phyloP scores from a whole-genome alignment of 164 flowering plant genomes.

The Protea cynaroides region DNA sequence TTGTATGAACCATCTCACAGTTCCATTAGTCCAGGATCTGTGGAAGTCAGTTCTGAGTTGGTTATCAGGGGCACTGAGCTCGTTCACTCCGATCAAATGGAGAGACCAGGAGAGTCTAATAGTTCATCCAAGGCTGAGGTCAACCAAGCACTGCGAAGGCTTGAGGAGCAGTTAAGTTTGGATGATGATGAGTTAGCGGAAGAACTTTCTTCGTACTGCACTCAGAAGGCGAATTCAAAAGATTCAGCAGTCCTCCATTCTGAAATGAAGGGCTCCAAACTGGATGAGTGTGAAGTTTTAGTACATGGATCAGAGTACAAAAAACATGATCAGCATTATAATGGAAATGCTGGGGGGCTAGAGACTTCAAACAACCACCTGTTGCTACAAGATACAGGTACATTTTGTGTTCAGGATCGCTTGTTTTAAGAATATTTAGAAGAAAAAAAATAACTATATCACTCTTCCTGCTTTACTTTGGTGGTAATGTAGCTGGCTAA shows the following conservation, averaged over 20 bases:
- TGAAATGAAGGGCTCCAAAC: conserved; percentile 15
- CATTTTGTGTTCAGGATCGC: not conserved
- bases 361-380: conserved; percentile 15
- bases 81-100: conserved; percentile 10
- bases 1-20: conserved; percentile 26
- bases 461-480: not conserved
- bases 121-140: conserved; percentile 31
- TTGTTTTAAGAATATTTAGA: not conserved
- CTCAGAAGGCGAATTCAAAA: conserved; percentile 27
- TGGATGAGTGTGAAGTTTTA: conserved; percentile 12
- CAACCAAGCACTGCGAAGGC: conserved; percentile 40
- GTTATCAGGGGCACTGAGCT: conserved; percentile 20
- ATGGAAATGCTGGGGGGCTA: conserved; percentile 16
- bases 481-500: not conserved
- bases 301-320: conserved; percentile 10
- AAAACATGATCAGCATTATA: conserved; percentile 14
- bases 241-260: conserved; percentile 20
- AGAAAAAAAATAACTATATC: not conserved
- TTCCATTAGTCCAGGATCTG: conserved; percentile 43
- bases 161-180: conserved; percentile 64
- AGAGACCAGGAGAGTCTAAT: conserved; percentile 15
- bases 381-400: conserved; percentile 34
- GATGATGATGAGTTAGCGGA: conserved; percentile 35
- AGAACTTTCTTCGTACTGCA: conserved; percentile 3
- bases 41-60: conserved; percentile 48